phyloP scores from a whole-genome alignment of 345 rosid species.

The Moricandia moricandioides region DNA sequence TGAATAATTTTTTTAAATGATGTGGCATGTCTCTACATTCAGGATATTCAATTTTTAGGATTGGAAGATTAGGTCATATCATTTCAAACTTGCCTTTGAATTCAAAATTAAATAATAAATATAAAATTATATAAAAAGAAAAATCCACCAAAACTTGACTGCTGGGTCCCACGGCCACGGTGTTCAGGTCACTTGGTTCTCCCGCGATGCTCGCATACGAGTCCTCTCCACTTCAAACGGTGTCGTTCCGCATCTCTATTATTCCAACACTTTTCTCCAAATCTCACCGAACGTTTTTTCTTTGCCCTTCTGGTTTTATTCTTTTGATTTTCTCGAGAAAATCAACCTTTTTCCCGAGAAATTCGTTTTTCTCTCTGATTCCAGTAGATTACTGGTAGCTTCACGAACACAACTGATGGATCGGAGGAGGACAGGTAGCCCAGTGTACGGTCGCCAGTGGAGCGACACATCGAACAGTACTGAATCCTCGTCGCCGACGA shows the following conservation, averaged over 20 bases:
- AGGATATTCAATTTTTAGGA: no score
- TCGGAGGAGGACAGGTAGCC: constrained; percentile 82
- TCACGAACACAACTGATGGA: constrained; percentile 50
- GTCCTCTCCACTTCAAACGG: constrained; percentile 20
- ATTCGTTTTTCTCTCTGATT: not conserved
- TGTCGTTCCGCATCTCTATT: constrained; percentile 9
- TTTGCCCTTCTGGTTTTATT: not conserved
- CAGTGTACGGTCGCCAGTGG: constrained; percentile 85
- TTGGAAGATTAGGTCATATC: not conserved
- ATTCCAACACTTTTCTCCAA: constrained; percentile 23
- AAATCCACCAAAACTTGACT: constrained; percentile 7
- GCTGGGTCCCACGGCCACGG: constrained; percentile 26
- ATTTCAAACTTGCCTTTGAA: constrained; percentile 27
- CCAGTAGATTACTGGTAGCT: not conserved
- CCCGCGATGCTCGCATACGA: constrained; percentile 31
- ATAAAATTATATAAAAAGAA: not conserved
- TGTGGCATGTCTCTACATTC: no score
- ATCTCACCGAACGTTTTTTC: constrained; percentile 25
- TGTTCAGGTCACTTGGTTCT: constrained; percentile 27
- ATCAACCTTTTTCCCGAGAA: constrained; percentile 25
- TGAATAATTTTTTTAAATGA: no score
- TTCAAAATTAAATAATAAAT: constrained; percentile 6
- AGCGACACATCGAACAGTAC: constrained; percentile 81
- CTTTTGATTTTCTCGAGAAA: constrained; percentile 25
- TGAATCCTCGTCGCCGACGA: constrained; percentile 80